These are phyloP conservation scores for Wallacemonas sp. DNA, from an alignment of 208 protist species.

Conservation along the genomic window DNA sequence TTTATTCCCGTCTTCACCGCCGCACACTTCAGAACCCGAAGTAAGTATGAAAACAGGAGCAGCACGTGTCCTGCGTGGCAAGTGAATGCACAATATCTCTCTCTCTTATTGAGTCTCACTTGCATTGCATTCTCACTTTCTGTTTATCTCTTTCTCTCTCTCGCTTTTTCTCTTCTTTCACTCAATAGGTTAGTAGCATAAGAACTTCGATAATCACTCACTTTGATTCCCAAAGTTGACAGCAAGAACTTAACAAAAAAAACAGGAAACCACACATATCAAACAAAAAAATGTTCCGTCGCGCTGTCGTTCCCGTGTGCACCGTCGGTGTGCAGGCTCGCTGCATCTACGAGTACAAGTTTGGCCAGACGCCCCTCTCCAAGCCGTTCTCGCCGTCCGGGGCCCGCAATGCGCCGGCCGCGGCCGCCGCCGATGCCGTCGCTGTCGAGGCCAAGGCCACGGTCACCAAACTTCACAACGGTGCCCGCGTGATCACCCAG, in stretches of 20 bases:
- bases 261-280: constrained; percentile 3
- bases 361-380: constrained; percentile 64
- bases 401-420: background rate
- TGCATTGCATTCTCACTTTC: too few relatives aligned
- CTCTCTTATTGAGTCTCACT: too few relatives aligned
- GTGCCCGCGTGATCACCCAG: constrained; percentile 80
- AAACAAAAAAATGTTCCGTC: constrained; percentile 49
- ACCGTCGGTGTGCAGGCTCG: constrained; percentile 34
- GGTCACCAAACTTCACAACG: constrained; percentile 78
- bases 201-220: too few relatives aligned
- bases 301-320: constrained; percentile 26
- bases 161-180: too few relatives aligned
- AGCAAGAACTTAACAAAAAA: too few relatives aligned
- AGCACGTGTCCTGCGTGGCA: too few relatives aligned
- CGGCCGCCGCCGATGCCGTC: background rate
- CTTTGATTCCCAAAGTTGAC: too few relatives aligned
- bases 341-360: constrained; percentile 78
- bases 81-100: too few relatives aligned
- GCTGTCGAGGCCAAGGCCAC: constrained; percentile 38
- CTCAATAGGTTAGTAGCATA: constrained; percentile 8
- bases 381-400: constrained; percentile 28
- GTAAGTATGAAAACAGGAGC: too few relatives aligned
- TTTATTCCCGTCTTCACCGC: too few relatives aligned
- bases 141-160: too few relatives aligned
- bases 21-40: too few relatives aligned